phyloP scores from a whole-genome alignment of 352 stramenopile genomes.

The Pythium aristosporum region DNA sequence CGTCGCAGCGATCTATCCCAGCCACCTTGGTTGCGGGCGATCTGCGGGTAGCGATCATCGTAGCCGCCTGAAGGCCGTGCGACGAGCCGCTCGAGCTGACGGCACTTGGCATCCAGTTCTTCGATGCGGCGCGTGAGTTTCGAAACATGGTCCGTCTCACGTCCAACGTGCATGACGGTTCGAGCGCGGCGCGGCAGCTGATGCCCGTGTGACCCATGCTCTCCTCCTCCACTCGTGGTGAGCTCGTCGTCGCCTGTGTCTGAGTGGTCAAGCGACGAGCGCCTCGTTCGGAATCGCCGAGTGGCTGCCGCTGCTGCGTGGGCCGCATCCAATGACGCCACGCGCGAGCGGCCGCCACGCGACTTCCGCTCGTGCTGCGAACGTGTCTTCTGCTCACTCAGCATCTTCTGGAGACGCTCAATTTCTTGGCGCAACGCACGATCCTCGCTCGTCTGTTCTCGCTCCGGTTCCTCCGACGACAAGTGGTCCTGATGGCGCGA shows the following conservation, averaged over 20 bases:
- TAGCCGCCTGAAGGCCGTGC: constrained; percentile 26
- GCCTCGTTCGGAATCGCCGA: constrained; percentile 16
- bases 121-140: constrained; percentile 68
- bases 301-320: constrained; percentile 6
- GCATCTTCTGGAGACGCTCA: constrained; percentile 70
- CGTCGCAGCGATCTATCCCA: constrained; percentile 8
- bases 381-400: constrained; percentile 49
- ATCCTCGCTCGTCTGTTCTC: constrained; percentile 39
- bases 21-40: not conserved
- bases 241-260: constrained; percentile 37
- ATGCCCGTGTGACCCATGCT: constrained; percentile 40
- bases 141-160: constrained; percentile 59
- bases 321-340: constrained; percentile 22
- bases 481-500: not conserved
- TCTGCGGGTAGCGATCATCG: constrained; percentile 20
- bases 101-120: constrained; percentile 79
- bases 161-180: constrained; percentile 43
- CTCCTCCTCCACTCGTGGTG: constrained; percentile 28
- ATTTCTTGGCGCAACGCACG: constrained; percentile 64
- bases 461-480: constrained; percentile 24
- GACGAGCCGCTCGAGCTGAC: constrained; percentile 74
- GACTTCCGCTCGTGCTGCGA: constrained; percentile 19
- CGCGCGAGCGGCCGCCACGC: constrained; percentile 15
- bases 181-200: constrained; percentile 56
- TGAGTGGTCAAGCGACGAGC: constrained; percentile 30